phyloP scores from a whole-genome alignment of 2,329 filamentous ascomycete genomes.

The Cercospora beticola region DNA sequence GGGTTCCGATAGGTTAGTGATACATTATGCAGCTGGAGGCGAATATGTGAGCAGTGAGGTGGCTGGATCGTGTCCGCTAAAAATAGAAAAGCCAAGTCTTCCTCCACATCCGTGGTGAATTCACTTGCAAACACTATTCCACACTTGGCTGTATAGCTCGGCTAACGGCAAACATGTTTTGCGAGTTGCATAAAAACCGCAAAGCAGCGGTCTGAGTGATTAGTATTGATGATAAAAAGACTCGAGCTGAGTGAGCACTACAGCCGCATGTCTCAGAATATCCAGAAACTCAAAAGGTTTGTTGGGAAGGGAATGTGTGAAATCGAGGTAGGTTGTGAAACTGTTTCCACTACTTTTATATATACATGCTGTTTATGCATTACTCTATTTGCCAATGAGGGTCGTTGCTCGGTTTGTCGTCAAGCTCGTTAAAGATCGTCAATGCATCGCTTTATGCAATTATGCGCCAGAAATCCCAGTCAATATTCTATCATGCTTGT shows the following conservation, averaged over 20 bases:
- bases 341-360: not conserved
- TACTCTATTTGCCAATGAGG: not conserved
- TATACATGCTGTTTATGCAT: not conserved
- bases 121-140: not conserved
- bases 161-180: not conserved
- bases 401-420: slow-evolving; percentile 1
- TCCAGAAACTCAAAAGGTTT: not conserved
- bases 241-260: not conserved
- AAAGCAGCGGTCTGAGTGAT: not conserved
- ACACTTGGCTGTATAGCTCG: not conserved
- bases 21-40: not conserved
- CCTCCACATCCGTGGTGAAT: not conserved
- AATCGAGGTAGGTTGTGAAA: not conserved
- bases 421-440: slow-evolving; percentile 8
- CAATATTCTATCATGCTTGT: not conserved
- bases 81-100: not conserved
- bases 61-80: not conserved
- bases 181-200: not conserved
- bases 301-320: not conserved
- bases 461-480: not conserved
- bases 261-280: not conserved
- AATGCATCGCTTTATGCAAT: not conserved
- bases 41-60: not conserved
- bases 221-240: not conserved
- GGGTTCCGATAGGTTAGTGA: not conserved